A percentile compares a stretch with the other conserved stretches of the same genome.
Evolutionary conservation across 352 stramenopile species (phyloP).

Genomic region (Globisporangium middletonii): DNA sequence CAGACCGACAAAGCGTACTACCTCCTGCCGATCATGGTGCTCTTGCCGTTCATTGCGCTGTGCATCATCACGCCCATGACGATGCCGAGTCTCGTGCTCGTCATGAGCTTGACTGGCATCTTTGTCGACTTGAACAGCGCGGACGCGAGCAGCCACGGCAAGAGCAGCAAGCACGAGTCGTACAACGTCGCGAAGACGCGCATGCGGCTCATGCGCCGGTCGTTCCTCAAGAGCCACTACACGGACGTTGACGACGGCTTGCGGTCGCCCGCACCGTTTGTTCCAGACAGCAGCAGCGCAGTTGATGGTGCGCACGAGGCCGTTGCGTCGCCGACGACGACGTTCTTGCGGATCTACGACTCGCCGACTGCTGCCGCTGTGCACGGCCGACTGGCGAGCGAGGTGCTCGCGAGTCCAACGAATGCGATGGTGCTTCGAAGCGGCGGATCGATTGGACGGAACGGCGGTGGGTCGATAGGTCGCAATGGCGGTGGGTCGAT

Average conservation of each 20-base stretch:
- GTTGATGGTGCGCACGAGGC: background rate
- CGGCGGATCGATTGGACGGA: background rate
- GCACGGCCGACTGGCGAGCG: conserved; percentile 18
- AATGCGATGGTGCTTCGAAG: conserved; percentile 1
- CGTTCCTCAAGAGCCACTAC: conserved; percentile 65
- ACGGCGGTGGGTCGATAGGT: background rate
- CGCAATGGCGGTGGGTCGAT: background rate
- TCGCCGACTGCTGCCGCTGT: conserved; percentile 36
- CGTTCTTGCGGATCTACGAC: conserved; percentile 72
- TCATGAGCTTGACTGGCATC: conserved; percentile 84
- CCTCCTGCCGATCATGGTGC: conserved; percentile 55
- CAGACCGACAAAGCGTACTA: conserved; percentile 17
- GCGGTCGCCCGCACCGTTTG: background rate
- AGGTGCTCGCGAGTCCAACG: conserved; percentile 11
- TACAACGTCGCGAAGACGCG: conserved; percentile 55
- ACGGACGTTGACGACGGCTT: conserved; percentile 22
- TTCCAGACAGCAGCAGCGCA: background rate
- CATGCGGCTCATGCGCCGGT: conserved; percentile 66
- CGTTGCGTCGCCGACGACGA: conserved; percentile 30
- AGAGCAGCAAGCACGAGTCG: conserved; percentile 9
- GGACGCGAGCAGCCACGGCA: background rate
- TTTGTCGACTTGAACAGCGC: conserved; percentile 74
- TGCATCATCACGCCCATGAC: conserved; percentile 81
- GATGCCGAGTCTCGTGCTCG: conserved; percentile 82
- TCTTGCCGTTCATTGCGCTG: conserved; percentile 55